Evolutionary conservation across 2,329 filamentous ascomycete genomes (phyloP).

Genomic region (Fusarium cyanostomum): DNA sequence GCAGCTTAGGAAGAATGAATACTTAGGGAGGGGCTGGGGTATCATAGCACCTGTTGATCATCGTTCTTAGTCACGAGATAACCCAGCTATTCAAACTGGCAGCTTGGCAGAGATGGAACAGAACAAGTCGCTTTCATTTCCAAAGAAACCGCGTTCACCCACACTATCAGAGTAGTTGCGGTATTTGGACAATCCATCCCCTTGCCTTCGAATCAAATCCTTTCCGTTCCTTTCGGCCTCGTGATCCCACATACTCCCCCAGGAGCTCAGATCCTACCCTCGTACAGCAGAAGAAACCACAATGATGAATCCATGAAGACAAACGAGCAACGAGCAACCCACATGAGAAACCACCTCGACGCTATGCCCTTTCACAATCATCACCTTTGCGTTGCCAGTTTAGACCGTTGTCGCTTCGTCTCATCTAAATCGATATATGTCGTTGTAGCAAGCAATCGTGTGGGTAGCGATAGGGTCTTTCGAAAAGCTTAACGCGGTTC

Average conservation of each 20-base stretch:
- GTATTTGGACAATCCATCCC: constrained; percentile 2
- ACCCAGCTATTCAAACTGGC: background rate
- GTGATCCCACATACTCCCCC: constrained; percentile 20
- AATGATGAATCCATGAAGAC: background rate
- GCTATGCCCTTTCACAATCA: background rate
- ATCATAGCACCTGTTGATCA: background rate
- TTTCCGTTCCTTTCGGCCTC: constrained; percentile 6
- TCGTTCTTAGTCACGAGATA: background rate
- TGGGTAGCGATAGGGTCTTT: constrained; percentile 4
- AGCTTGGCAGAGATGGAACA: background rate
- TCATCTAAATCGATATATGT: constrained; percentile 16
- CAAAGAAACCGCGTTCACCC: constrained; percentile 8
- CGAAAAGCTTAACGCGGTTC: constrained; percentile 8
- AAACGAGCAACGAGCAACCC: constrained; percentile 5
- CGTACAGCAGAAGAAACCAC: constrained; percentile 6
- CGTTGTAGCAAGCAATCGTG: constrained; percentile 13
- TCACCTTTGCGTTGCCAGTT: constrained; percentile 8
- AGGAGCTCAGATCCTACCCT: constrained; percentile 11
- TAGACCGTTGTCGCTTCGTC: background rate
- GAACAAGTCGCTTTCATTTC: constrained; percentile 4
- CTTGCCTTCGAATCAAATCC: constrained; percentile 5
- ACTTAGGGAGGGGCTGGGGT: background rate
- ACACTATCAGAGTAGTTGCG: constrained; percentile 5
- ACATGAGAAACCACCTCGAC: background rate
- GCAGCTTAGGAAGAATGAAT: background rate